Evolutionary conservation across 2,329 filamentous ascomycete species (phyloP).

Genomic region (Sporothrix pallida): DNA sequence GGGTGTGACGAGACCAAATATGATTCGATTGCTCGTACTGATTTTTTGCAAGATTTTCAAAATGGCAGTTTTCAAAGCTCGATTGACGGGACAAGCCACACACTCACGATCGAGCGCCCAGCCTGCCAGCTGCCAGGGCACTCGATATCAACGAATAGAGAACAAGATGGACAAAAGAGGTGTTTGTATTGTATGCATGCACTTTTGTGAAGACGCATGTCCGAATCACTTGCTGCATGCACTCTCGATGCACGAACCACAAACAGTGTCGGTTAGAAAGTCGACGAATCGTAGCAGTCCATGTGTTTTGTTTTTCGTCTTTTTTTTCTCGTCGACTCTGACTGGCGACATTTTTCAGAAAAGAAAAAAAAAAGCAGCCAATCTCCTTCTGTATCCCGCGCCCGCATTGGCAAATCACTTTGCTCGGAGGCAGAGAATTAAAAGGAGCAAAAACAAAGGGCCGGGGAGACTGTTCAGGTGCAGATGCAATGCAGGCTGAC

Average conservation of each 20-base stretch:
- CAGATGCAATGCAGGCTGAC: not conserved
- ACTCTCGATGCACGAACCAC: not conserved
- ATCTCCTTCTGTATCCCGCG: not conserved
- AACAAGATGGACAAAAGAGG: not conserved
- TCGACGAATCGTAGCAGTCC: slow-evolving; percentile 1
- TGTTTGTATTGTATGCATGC: no score
- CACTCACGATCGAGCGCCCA: not conserved
- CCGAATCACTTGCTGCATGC: not conserved
- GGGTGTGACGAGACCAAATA: not conserved
- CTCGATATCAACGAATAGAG: not conserved
- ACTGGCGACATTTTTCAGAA: not conserved
- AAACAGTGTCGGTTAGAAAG: not conserved
- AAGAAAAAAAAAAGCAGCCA: not conserved
- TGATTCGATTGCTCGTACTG: not conserved
- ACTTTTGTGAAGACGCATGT: no score
- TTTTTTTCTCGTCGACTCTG: not conserved
- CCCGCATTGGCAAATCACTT: slow-evolving; percentile 21
- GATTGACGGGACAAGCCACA: not conserved
- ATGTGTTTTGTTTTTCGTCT: not conserved
- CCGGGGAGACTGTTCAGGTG: not conserved
- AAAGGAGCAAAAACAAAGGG: not conserved
- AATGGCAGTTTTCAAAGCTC: not conserved
- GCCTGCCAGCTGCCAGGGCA: not conserved
- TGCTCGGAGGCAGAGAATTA: not conserved
- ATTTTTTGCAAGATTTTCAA: not conserved